Percentiles rank a stretch among this genome's conserved stretches.
Conservation (phyloP, 2,329 filamentous ascomycete genomes). For the Ceratocystis huliohia region DNA sequence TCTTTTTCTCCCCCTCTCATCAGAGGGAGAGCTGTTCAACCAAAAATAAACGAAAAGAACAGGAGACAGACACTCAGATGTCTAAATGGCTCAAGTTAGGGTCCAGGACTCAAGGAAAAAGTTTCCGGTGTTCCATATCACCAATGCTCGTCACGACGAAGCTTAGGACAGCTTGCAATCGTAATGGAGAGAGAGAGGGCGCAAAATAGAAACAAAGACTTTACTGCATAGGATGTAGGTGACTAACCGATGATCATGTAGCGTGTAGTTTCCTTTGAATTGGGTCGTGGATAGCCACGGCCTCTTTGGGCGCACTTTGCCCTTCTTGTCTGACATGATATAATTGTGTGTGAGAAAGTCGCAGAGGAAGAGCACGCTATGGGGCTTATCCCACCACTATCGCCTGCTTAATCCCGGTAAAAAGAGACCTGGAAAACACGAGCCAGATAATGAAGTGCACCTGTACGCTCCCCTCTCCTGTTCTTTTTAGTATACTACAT, state of each 20-base stretch:
- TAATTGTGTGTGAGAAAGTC: background rate
- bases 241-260: too few relatives aligned
- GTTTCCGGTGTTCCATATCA: background rate
- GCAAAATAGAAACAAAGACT: background rate
- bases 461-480: too few relatives aligned
- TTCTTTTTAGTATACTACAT: background rate
- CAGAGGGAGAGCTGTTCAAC: background rate
- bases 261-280: background rate
- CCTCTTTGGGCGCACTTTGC: background rate
- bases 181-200: background rate
- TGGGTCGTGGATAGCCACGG: background rate
- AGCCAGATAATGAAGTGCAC: background rate
- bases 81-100: background rate
- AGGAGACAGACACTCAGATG: constrained; percentile 2
- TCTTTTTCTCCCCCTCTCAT: background rate
- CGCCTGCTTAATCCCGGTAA: background rate
- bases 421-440: background rate
- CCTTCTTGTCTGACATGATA: background rate
- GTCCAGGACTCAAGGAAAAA: too few relatives aligned
- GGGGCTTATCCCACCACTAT: too few relatives aligned
- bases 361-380: background rate
- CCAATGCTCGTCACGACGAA: background rate
- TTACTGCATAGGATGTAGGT: too few relatives aligned
- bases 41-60: background rate
- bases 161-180: background rate